Base-by-base conservation (phyloP, 208 protist genomes). In the Wallacemonas collosoma region DNA sequence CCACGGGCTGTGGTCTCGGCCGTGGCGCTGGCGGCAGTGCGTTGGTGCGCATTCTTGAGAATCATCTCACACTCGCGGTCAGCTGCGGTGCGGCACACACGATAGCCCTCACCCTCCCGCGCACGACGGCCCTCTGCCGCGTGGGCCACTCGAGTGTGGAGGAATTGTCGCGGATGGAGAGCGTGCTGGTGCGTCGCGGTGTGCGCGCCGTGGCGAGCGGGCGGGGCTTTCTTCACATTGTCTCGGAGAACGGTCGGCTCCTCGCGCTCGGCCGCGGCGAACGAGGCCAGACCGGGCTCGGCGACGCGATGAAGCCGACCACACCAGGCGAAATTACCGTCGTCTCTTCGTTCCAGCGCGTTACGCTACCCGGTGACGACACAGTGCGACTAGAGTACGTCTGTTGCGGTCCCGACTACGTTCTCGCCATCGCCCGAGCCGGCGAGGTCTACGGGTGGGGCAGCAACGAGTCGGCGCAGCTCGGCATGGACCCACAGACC, bases 391-490 rank as follows among this genome's bases (percentile, higher is more conserved):
- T 93, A 15, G 58, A 72, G 55, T 50, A 69, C 38, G 66, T 96
- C 2, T 55, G 70, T 38, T 88, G 85, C 72, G 89, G 89, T n/a
- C 74, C 80, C 4, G 82, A 89, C 73, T 94, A 83, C 65, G 84
- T 83, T 14, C 58, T 96, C 51, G 88, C 82, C 3, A 73, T 94
- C 8, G 78, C 71, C 61, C 68, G 62, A 38, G 15, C 15, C 6
- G 81, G 82, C 8, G 36, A 15, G 7, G 65, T 93, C 15, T 93
- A 85, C 57, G 85, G 84, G 9, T 96, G 91, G 88, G 89, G 91
- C 57, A 89, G 68, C 74, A 94, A 96, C 50, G 76, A 72, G 17
- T 74, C 79, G 51, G 77, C 76, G 14, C 83, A 89, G 68, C 61
- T 83, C 2, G 78, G 76, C 36, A 61, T 64, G 66, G 73, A 68